Evolutionary conservation across 257 asterid species (phyloP), one percentile per base, ranked within the genome.

Genomic region (Galeopsis tetrahit): DNA sequence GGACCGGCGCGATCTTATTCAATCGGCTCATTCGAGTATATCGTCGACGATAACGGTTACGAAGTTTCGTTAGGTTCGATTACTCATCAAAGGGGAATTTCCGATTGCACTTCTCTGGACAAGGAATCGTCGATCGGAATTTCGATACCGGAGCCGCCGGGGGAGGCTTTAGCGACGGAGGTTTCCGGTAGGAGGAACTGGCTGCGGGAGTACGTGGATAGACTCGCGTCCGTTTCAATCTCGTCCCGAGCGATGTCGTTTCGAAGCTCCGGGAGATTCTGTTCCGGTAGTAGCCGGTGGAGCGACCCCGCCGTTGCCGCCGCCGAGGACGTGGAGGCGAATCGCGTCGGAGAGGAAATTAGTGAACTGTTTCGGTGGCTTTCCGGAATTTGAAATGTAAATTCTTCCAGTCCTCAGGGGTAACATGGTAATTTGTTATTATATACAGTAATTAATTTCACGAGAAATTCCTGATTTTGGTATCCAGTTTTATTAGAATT

Each of bases 291-390:
- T 71, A 82, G 89, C 48, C 86, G 93, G 69, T 86, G 97, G 64
- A 87, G 81, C 70, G 96, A 94, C 6, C 71, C 78, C 1, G 80
- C 77, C 36, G 84, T 88, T 17, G 84, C 88, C 48, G 72, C 82
- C 63, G 95, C 81, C 38, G 99, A 94, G 34, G 99, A 94, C 70
- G 63, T 88, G 81, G 97, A 90, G 79, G 95, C 89, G 65, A 83
- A 79, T 59, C 86, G 91, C 3, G 85, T 77, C 32, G 99, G 99
- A 32, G 97, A 95, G 72, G 99, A 95, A 67, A 95, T 95, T 67
- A 87, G 95, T 61, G 98, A 95, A 63, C 63, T 90, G 44, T 95
- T 95, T 61, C 93, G 97, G 75, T 95, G 98, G 99, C 84, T 95
- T 7, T 95, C 98, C 5, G 95, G 95, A 66, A 81, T 85, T 48